Conservation (phyloP, 2,329 filamentous ascomycete genomes). For the Neonectria coccinea region DNA sequence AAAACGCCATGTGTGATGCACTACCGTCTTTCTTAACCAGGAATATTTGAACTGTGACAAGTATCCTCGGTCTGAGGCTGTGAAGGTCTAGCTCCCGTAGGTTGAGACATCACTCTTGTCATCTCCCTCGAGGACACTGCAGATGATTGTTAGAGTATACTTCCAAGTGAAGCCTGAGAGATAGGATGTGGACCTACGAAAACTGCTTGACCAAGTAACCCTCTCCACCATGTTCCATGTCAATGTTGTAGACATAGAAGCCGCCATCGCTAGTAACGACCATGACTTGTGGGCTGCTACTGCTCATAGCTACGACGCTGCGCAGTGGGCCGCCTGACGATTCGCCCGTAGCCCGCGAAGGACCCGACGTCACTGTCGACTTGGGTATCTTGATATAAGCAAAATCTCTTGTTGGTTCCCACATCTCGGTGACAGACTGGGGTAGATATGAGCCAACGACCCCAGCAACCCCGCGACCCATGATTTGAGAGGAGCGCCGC, state of each 20-base stretch:
- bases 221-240: conserved; percentile 94
- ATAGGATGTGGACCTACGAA: conserved; percentile 73
- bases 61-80: background rate
- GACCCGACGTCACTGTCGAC: conserved; percentile 44
- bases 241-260: conserved; percentile 95
- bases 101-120: conserved; percentile 65
- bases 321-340: conserved; percentile 67
- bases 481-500: conserved; percentile 93
- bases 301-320: conserved; percentile 98
- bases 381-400: conserved; percentile 95
- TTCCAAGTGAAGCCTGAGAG: background rate
- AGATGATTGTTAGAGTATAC: conserved; percentile 10
- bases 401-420: conserved; percentile 95
- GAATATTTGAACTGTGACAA: background rate
- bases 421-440: conserved; percentile 95
- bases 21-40: background rate
- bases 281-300: conserved; percentile 95
- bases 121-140: conserved; percentile 65
- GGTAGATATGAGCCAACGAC: conserved; percentile 93
- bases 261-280: conserved; percentile 95
- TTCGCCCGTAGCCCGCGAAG: conserved; percentile 46
- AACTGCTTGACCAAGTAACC: conserved; percentile 92
- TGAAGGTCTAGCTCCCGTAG: conserved; percentile 50
- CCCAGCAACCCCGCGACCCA: conserved; percentile 88
- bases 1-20: conserved; percentile 16